Conservation (phyloP, 768 basidiomycete genomes). For the Sutorius australiensis region DNA sequence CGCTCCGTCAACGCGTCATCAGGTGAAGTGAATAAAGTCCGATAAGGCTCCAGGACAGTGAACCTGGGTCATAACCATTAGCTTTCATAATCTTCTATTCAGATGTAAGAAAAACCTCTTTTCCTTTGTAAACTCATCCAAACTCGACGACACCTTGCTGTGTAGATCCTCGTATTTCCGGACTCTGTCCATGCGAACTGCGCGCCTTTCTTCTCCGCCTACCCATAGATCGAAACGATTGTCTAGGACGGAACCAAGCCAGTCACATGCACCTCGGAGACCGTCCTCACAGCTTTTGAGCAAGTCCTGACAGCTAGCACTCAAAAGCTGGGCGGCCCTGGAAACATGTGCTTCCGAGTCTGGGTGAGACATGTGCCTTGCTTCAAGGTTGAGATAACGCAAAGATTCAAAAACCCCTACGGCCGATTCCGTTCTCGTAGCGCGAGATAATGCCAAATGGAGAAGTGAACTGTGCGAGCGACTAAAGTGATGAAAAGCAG, state of each 20-base stretch:
- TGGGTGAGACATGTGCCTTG: conserved; percentile 48
- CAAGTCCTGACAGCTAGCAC: conserved; percentile 52
- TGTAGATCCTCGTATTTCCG: conserved; percentile 37
- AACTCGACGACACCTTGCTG: conserved; percentile 31
- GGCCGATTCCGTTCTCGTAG: conserved; percentile 42
- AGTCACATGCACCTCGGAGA: conserved; percentile 41
- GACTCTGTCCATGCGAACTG: conserved; percentile 33
- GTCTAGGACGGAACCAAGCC: conserved; percentile 44
- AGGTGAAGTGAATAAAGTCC: conserved; percentile 42
- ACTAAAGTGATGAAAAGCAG: conserved; percentile 22
- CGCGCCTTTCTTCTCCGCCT: conserved; percentile 28
- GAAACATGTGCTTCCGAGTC: conserved; percentile 41
- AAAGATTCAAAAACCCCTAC: conserved; percentile 76
- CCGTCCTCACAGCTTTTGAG: conserved; percentile 41
- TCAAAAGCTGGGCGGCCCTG: conserved; percentile 42
- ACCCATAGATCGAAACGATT: conserved; percentile 39
- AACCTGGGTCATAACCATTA: conserved; percentile 24
- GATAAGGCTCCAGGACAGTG: conserved; percentile 59
- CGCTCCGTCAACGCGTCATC: conserved; percentile 26
- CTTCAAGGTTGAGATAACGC: conserved; percentile 65
- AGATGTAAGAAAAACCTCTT: conserved; percentile 41
- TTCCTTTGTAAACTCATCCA: conserved; percentile 47
- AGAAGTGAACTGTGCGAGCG: conserved; percentile 39
- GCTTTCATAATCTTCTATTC: not conserved
- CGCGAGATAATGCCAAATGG: conserved; percentile 34